Percentiles rank a stretch among this genome's conserved stretches.
These are phyloP conservation scores for Globisporangium yorkense DNA, from an alignment of 352 stramenopile species.

Conservation along the genomic window DNA sequence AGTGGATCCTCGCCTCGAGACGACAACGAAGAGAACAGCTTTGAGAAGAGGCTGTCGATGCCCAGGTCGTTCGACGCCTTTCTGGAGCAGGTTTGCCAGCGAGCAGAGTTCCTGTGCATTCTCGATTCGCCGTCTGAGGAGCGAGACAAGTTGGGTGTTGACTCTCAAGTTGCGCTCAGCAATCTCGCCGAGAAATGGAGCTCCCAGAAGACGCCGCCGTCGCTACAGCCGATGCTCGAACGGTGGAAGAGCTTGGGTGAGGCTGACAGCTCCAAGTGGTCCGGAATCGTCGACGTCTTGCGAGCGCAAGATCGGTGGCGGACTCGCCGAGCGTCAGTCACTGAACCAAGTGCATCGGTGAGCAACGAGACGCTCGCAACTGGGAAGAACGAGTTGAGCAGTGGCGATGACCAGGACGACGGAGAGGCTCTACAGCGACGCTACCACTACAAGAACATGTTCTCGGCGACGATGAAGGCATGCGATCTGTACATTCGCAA, in stretches of 20 bases:
- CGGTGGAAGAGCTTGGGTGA: slow-evolving; percentile 74
- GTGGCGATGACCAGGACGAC: slow-evolving; percentile 15
- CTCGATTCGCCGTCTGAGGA: slow-evolving; percentile 73
- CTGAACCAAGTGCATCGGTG: neutral
- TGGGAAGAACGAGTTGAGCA: neutral
- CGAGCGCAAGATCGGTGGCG: slow-evolving; percentile 59
- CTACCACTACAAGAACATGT: slow-evolving; percentile 55
- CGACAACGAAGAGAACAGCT: slow-evolving; percentile 24
- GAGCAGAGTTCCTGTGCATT: slow-evolving; percentile 70
- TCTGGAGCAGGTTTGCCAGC: slow-evolving; percentile 53
- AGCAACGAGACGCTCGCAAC: slow-evolving; percentile 1
- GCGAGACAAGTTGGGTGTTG: slow-evolving; percentile 43
- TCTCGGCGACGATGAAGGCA: slow-evolving; percentile 77
- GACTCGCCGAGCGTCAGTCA: slow-evolving; percentile 46
- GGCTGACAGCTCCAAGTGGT: slow-evolving; percentile 80
- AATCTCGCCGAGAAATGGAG: slow-evolving; percentile 87
- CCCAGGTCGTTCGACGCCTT: slow-evolving; percentile 68
- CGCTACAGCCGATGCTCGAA: slow-evolving; percentile 82
- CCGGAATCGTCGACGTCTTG: slow-evolving; percentile 77
- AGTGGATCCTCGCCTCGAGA: neutral
- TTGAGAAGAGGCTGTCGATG: slow-evolving; percentile 56
- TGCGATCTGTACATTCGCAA: slow-evolving; percentile 87
- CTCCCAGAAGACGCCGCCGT: slow-evolving; percentile 72
- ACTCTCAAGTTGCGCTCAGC: slow-evolving; percentile 70
- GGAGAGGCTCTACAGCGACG: slow-evolving; percentile 19